Base-by-base conservation (phyloP, 148 eudicot genomes). In the Oxyria digyna region DNA sequence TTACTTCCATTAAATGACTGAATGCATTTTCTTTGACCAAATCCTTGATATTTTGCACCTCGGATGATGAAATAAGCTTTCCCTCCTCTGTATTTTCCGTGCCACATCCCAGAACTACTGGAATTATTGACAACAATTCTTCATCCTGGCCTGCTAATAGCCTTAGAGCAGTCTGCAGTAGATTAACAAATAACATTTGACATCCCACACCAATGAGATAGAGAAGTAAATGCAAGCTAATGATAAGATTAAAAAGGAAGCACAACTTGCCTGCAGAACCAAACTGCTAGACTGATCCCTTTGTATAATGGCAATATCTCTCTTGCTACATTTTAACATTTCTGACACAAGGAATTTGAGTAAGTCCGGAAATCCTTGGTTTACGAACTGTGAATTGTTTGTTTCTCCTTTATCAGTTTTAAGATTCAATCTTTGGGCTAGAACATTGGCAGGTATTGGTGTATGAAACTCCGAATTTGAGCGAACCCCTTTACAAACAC, bases 1-100 rank as follows among this genome's bases (percentile, higher is more conserved):
- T 70, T 78, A 94, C 98, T 96, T 90, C 98, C 97, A 90, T 88
- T 71, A 94, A 81, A 88, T 82, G 98, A 79, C 96, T 86, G 69
- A 74, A 94, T 66, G 96, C 91, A 86, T 77, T 81, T 85, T 88
- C 89, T 78, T 88, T 91, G 81, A 85, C 62, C 71, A 82, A 74
- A 46, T 78, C 71, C 35, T 81, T 73, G 78, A 94, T 77, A 63
- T 83, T 84, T 66, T 74, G 80, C 71, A 48, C 87, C 42, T 77
- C 67, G 32, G 48, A 55, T 46, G 27, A 77, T 55, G 78, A 76
- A 52, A 84, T 78, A 23, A 77, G 74, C 72, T 75, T 79, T 57
- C 78, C 85, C 59, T 83, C 83, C 26, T 42, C 78, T 21, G 72
- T 62, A 65, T 74, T 78, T 67, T 78, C 88, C 71, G 68, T 68